Evolutionary conservation across 2,329 filamentous ascomycete species (phyloP), one percentile per base, ranked within the genome.

Genomic region (Dactylellina drechsleri): DNA sequence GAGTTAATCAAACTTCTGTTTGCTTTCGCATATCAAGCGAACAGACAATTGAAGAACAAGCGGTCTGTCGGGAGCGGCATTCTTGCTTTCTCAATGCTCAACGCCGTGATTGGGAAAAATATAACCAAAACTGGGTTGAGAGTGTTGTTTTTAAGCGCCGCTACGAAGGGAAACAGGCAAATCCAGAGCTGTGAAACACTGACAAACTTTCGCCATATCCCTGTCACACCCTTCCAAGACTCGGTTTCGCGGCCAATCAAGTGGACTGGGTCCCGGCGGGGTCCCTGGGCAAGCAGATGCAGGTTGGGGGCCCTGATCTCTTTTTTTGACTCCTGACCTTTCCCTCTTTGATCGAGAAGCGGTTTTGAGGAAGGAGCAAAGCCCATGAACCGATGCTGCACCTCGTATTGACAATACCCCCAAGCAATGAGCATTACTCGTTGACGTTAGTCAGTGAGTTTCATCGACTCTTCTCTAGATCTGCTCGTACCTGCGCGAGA

Each of bases 61-160:
- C 57, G 66, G n/a, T 50, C 66, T 47, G n/a, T 62, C 40, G 66
- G 36, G 43, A 56, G 52, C 58, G 66, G 66, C 66, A 57, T 23
- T 68, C 65, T 31, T 57, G 50, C 8, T 60, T 12, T 62, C 50
- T n/a, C 18, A 52, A 68, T 68, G 47, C 59, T 52, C n/a, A 12
- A 45, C 54, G 45, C 31, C 49, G 15, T 61, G 36, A 20, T 58
- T 2, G n/a, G 16, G 45, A 6, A 60, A 18, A 60, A 49, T 49
- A 60, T 49, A 47, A 31, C 47, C 16, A 62, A 62, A 58, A 70
- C 26, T 50, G 66, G 61, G 66, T 70, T 70, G 66, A 50, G 50
- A 57, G 66, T 62, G 66, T 70, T 68, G 66, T 53, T 62, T 62
- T 68, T 70, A 70, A 70, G 66, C 66, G 66, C 66, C 66, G 50